Evolutionary conservation across 2,329 filamentous ascomycete genomes (phyloP).

Genomic region (Fusarium pseudograminearum): DNA sequence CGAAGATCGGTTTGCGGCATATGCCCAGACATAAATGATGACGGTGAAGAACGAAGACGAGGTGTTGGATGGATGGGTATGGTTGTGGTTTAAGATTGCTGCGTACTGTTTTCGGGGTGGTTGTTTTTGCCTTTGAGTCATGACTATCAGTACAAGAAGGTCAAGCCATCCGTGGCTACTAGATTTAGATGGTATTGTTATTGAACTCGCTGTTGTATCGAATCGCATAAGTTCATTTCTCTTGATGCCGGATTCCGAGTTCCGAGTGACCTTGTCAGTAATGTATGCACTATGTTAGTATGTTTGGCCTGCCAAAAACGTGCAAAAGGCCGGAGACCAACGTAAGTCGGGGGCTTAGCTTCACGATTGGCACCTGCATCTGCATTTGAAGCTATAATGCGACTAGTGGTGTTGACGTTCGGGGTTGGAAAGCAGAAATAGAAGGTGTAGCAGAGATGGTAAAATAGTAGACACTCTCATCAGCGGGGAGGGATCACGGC

Average conservation of each 20-base stretch:
- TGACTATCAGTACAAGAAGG: constrained; percentile 1
- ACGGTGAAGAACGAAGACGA: not conserved
- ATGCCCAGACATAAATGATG: constrained; percentile 36
- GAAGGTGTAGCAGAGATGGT: not conserved
- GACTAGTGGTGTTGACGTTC: not conserved
- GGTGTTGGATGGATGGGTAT: constrained; percentile 11
- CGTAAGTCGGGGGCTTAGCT: constrained; percentile 40
- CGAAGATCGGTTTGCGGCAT: constrained; percentile 57
- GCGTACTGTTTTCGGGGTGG: constrained; percentile 10
- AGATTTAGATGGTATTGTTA: constrained; percentile 2
- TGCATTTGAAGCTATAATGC: not conserved
- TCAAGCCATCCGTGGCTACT: not conserved
- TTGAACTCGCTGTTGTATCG: constrained; percentile 1
- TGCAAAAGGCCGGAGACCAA: constrained; percentile 11
- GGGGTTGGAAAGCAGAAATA: not conserved
- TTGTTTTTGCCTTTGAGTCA: constrained; percentile 19
- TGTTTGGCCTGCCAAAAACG: constrained; percentile 2
- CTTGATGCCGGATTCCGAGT: not conserved
- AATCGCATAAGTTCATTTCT: not conserved
- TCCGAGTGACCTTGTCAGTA: not conserved
- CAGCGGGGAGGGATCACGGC: not conserved
- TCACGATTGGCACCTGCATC: not conserved
- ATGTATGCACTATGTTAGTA: not conserved
- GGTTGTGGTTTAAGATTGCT: constrained; percentile 10
- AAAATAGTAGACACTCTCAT: not conserved